Evolutionary conservation across 768 basidiomycete genomes (phyloP), one percentile per base, ranked within the genome.

Genomic region (Panaeolus papilionaceus): DNA sequence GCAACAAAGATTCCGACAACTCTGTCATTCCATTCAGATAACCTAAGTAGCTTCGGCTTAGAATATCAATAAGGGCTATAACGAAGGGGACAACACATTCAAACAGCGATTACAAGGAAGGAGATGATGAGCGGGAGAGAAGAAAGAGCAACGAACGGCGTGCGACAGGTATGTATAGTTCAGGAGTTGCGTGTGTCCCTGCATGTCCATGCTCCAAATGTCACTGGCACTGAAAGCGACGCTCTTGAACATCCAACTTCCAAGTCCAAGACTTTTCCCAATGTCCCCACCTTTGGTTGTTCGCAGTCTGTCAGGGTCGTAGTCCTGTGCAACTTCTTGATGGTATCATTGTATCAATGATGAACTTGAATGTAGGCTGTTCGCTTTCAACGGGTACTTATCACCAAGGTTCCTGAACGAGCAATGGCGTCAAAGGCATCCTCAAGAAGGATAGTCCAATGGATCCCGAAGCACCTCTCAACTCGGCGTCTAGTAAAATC

Each of bases 1-100:
- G 54, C 26, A 58, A 18, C 26, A 58, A 12, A 33, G 54, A 58
- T 58, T 58, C 54, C 3, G 54, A 58, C 28, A 58, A 28, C 54
- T 58, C 54, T 14, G 54, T 58, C 54, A 58, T 58, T 33, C 54
- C 54, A 58, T 33, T 4, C 28, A 58, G 14, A 37, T 58, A 14
- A 16, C 11, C 47, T 20, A 49, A 49, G 20, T 33, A 16, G 28
- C 10, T 20, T 18, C 3, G 4, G 20, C 8, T 28, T 28, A 28
- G 4, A 16, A 0, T 58, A 8, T 37, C 14, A n/a, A 33, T 12
- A 33, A 58, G 1, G 6, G 28, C 23, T 18, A 49, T 49, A 8
- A 2, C 6, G 26, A 33, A 14, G 26, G 54, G 26, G 20, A 20
- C 8, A 18, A 12, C 20, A 4, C 54, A 58, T 58, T 11, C 28